Evolutionary conservation across 1,284 basidiomycete species (phyloP).

Genomic region (Papiliotrema flavescens): DNA sequence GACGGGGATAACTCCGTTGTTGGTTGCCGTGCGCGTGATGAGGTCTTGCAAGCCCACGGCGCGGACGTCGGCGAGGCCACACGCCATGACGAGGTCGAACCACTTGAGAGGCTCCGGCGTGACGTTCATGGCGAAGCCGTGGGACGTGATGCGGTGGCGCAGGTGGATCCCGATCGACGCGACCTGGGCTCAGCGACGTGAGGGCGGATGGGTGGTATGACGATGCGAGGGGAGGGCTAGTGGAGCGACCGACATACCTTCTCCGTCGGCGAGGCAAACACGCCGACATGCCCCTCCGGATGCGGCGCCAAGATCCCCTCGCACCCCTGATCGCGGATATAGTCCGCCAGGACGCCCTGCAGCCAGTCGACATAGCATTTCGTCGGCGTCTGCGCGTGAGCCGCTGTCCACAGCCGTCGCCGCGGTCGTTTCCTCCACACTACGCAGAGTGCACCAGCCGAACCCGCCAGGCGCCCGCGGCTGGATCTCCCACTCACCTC

Average conservation of each 20-base stretch:
- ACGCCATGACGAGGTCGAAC: conserved; percentile 87
- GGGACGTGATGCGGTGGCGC: conserved; percentile 85
- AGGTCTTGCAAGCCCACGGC: conserved; percentile 53
- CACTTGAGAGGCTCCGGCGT: conserved; percentile 72
- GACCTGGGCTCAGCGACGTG: conserved; percentile 66
- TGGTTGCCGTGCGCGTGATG: conserved; percentile 5
- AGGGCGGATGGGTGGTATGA: conserved; percentile 50
- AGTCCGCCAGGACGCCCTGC: conserved; percentile 45
- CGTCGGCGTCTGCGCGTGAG: conserved; percentile 45
- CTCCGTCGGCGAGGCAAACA: conserved; percentile 41
- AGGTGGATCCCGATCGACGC: conserved; percentile 96
- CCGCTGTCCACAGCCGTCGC: background rate
- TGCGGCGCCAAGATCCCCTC: conserved; percentile 45
- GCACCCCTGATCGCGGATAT: conserved; percentile 29
- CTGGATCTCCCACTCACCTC: conserved; percentile 43
- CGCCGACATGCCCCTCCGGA: conserved; percentile 49
- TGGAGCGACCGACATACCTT: conserved; percentile 33
- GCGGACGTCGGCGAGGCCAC: conserved; percentile 81
- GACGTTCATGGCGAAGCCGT: conserved; percentile 93
- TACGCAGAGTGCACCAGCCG: too few relatives aligned
- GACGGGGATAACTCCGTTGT: background rate
- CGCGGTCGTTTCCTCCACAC: too few relatives aligned
- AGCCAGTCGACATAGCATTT: conserved; percentile 53
- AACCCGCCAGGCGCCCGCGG: background rate
- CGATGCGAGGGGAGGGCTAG: background rate